Evolutionary conservation across 768 basidiomycete genomes (phyloP), one percentile per base, ranked within the genome.

Genomic region (Kwoniella dendrophila): DNA sequence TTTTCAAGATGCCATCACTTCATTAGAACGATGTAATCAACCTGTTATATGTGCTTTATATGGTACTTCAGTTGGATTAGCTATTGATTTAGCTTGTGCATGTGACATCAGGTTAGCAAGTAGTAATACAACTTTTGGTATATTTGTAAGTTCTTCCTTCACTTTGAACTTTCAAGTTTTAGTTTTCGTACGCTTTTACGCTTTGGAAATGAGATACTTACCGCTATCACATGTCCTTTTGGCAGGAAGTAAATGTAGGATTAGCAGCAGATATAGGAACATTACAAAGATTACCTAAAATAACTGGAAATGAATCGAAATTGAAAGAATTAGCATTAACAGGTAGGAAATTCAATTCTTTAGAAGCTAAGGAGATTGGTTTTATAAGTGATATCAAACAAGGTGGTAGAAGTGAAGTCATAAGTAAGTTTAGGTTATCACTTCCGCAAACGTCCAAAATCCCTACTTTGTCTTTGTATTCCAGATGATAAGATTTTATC

Each of bases 241-340:
- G 44, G 12, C 71, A 91, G 90, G 90, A 94, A 82, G 87, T 91
- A 2, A 89, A 92, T 71, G 83, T 92, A 26, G 92, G 89, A 0
- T 82, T 95, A 0, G 92, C 92, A 2, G 88, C 92, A 0, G 92
- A 94, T 73, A 86, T 93, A 40, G 93, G 93, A 0, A 86, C 90
- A 0, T 84, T 95, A 5, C 89, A 92, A 1, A 86, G 87, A 52
- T 81, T 94, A 5, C 90, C 89, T 0, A 90, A 90, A 69, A 82
- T 90, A 47, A 84, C 84, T 0, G 90, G 86, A 0, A 92, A 91
- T 78, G 83, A 85, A 29, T 89, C 88, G 1, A 82, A 88, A 12
- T 79, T 86, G 2, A 83, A 85, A 48, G 92, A 95, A 74, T 82
- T 93, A 12, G 87, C 90, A 0, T 86, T 90, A 69, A 90, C 90